phyloP scores from a whole-genome alignment of 2,329 filamentous ascomycete genomes.

The Plenodomus biglobosus region DNA sequence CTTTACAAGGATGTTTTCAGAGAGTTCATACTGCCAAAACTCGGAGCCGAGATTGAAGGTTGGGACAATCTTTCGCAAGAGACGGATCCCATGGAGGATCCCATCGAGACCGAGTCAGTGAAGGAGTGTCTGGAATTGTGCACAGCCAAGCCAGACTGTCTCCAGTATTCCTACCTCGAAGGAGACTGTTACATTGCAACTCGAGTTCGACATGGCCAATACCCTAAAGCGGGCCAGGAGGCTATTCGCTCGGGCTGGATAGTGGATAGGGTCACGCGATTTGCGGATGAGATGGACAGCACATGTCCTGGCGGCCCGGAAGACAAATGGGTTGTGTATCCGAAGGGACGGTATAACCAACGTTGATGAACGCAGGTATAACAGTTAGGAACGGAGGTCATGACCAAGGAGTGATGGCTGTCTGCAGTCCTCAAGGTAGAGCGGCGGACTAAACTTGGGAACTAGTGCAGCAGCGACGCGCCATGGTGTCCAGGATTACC shows the following conservation, averaged over 20 bases:
- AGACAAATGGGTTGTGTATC: constrained; percentile 1
- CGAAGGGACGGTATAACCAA: neutral
- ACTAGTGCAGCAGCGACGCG: neutral
- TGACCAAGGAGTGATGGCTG: neutral
- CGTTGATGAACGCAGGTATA: too few relatives aligned
- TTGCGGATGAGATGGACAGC: constrained; percentile 1
- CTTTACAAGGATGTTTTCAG: constrained; percentile 12
- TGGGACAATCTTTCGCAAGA: constrained; percentile 8
- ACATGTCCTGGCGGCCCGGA: neutral
- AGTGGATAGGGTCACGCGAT: neutral
- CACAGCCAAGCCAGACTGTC: constrained; percentile 1
- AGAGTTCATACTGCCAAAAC: constrained; percentile 4
- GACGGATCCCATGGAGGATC: neutral
- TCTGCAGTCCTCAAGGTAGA: neutral
- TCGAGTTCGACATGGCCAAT: neutral
- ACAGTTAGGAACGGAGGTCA: neutral
- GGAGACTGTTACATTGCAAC: constrained; percentile 2
- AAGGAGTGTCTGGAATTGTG: constrained; percentile 1
- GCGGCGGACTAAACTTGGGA: neutral
- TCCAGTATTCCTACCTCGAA: constrained; percentile 4
- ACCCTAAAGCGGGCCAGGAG: neutral
- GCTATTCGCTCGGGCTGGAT: constrained; percentile 7
- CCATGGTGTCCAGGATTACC: too few relatives aligned
- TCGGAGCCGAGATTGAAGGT: neutral
- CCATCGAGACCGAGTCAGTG: neutral